phyloP scores from a whole-genome alignment of 2,329 filamentous ascomycete genomes.

The Camillea tinctor region DNA sequence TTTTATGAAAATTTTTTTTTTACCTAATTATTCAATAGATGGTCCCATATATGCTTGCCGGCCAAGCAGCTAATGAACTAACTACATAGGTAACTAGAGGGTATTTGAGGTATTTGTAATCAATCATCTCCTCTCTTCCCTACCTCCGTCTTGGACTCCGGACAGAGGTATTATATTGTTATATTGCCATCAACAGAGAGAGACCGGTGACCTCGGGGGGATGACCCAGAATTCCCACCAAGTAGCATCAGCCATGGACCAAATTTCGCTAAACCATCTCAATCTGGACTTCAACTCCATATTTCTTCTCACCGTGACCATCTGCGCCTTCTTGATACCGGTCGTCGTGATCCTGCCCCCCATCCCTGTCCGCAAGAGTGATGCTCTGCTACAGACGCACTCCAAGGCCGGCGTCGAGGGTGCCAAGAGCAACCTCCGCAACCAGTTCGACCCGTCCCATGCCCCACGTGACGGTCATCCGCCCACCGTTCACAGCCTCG shows the following conservation, averaged over 20 bases:
- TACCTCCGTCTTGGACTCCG: too few species aligned
- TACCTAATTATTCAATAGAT: too few species aligned
- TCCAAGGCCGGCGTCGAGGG: slow-evolving; percentile 43
- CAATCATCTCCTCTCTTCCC: too few species aligned
- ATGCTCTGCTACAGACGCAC: slow-evolving; percentile 56
- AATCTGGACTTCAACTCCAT: slow-evolving; percentile 26
- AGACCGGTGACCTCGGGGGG: neutral
- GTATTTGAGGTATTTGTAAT: too few species aligned
- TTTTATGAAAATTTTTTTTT: too few species aligned
- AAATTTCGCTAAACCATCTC: slow-evolving; percentile 16
- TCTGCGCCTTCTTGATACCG: slow-evolving; percentile 50
- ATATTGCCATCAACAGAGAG: neutral
- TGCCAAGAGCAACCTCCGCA: slow-evolving; percentile 37
- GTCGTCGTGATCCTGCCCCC: slow-evolving; percentile 56
- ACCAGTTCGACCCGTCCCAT: slow-evolving; percentile 22
- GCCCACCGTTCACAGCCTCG: slow-evolving; percentile 58
- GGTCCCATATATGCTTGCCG: too few species aligned
- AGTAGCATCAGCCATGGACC: slow-evolving; percentile 9
- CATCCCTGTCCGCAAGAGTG: slow-evolving; percentile 49
- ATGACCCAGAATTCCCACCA: slow-evolving; percentile 4
- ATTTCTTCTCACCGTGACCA: slow-evolving; percentile 27
- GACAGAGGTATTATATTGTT: too few species aligned
- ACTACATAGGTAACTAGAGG: too few species aligned
- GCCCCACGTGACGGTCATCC: slow-evolving; percentile 20
- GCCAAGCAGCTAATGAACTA: too few species aligned